phyloP scores from a whole-genome alignment of 306 rosid species.

The Gynostemma pentaphyllum region DNA sequence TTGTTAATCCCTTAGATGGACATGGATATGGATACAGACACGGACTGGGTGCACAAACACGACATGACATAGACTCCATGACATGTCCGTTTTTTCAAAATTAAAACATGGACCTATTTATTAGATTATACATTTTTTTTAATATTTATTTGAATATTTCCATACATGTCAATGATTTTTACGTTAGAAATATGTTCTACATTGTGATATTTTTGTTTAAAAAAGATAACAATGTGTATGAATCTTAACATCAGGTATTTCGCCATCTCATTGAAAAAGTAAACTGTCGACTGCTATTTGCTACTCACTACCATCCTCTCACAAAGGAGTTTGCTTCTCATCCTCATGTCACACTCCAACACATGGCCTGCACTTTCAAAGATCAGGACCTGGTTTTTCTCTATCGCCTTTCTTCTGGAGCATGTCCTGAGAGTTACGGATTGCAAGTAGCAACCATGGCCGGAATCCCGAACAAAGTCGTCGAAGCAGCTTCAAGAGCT shows the following conservation, averaged over 20 bases:
- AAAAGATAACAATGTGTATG: background rate
- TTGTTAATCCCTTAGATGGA: too few species aligned
- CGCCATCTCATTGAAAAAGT: slow-evolving; percentile 81
- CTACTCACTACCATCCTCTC: slow-evolving; percentile 93
- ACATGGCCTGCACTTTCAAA: slow-evolving; percentile 81
- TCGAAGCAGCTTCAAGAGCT: slow-evolving; percentile 64
- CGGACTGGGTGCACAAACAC: too few species aligned
- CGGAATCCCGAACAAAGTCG: slow-evolving; percentile 63
- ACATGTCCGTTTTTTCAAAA: background rate
- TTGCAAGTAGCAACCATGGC: slow-evolving; percentile 94
- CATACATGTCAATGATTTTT: too few species aligned
- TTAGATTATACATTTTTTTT: too few species aligned
- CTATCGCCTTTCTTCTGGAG: slow-evolving; percentile 63
- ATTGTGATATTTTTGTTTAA: too few species aligned
- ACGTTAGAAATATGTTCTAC: too few species aligned
- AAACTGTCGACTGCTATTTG: slow-evolving; percentile 86
- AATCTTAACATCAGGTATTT: slow-evolving; percentile 42
- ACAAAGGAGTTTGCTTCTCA: slow-evolving; percentile 88
- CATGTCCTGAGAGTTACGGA: slow-evolving; percentile 91
- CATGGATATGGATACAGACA: too few species aligned
- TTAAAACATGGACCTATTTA: background rate
- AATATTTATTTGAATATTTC: too few species aligned
- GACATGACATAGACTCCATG: too few species aligned
- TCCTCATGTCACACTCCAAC: slow-evolving; percentile 77
- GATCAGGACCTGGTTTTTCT: slow-evolving; percentile 64